These are phyloP conservation scores for Aureobasidium sp. DNA, from an alignment of 2,329 filamentous ascomycete species.

Conservation along the genomic window DNA sequence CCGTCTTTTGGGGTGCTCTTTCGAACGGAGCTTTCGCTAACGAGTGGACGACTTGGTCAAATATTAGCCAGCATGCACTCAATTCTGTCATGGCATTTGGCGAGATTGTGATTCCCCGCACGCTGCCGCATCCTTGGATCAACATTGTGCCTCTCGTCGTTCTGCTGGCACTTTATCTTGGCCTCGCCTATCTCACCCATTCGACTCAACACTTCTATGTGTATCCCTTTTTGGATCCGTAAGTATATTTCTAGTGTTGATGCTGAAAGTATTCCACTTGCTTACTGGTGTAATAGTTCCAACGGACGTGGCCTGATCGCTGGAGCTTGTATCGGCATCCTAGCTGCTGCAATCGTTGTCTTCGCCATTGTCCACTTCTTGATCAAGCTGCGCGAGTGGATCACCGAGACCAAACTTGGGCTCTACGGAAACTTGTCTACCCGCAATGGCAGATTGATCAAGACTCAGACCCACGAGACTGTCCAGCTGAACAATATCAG, in stretches of 20 bases:
- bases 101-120: conserved; percentile 64
- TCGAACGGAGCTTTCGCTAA: conserved; percentile 29
- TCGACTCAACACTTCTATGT: conserved; percentile 66
- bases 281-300: conserved; percentile 23
- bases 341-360: conserved; percentile 33
- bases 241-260: conserved; percentile 2
- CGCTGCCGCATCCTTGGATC: conserved; percentile 54
- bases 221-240: conserved; percentile 69
- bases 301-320: conserved; percentile 48
- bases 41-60: conserved; percentile 43
- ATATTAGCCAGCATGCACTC: conserved; percentile 66
- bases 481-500: background rate
- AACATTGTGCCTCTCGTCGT: conserved; percentile 62
- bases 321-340: conserved; percentile 52
- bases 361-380: conserved; percentile 37
- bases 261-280: background rate
- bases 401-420: conserved; percentile 32
- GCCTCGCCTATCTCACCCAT: conserved; percentile 65
- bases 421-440: conserved; percentile 2
- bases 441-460: background rate
- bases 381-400: conserved; percentile 33
- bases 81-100: conserved; percentile 70
- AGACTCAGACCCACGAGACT: background rate
- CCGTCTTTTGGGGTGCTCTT: conserved; percentile 38
- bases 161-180: conserved; percentile 66